Evolutionary conservation across 2,329 filamentous ascomycete genomes (phyloP).

Genomic region (Seiridium cupressi): DNA sequence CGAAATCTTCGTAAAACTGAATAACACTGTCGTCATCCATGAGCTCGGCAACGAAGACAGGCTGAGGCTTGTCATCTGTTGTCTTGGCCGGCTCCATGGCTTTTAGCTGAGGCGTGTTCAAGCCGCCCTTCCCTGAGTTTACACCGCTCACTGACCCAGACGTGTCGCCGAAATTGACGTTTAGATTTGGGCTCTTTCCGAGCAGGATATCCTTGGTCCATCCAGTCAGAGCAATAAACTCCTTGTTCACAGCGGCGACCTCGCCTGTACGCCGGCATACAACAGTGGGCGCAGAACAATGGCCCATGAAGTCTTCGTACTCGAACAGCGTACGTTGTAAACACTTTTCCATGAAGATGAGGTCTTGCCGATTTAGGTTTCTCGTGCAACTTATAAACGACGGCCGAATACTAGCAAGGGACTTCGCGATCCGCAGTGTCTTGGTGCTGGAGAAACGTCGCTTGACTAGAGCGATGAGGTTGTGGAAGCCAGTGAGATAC

Average conservation of each 20-base stretch:
- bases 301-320: constrained; percentile 88
- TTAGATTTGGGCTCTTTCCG: constrained; percentile 83
- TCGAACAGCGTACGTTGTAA: constrained; percentile 91
- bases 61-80: constrained; percentile 58
- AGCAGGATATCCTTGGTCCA: constrained; percentile 90
- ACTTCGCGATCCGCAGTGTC: constrained; percentile 79
- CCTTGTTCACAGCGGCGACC: constrained; percentile 92
- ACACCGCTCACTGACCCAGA: constrained; percentile 38
- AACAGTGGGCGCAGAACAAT: constrained; percentile 85
- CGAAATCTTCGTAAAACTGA: constrained; percentile 95
- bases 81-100: constrained; percentile 38
- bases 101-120: constrained; percentile 51
- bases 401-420: constrained; percentile 84
- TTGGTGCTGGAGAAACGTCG: constrained; percentile 76
- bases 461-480: constrained; percentile 76
- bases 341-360: constrained; percentile 97
- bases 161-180: constrained; percentile 71
- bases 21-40: constrained; percentile 92
- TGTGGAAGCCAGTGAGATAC: constrained; percentile 88
- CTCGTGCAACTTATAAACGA: constrained; percentile 91
- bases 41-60: constrained; percentile 88
- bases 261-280: constrained; percentile 91
- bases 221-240: constrained; percentile 92
- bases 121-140: constrained; percentile 38
- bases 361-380: constrained; percentile 81